Percentiles rank a stretch among this genome's conserved stretches.
Conservation (phyloP, 2,329 filamentous ascomycete species). For the Fusarium succisae region DNA sequence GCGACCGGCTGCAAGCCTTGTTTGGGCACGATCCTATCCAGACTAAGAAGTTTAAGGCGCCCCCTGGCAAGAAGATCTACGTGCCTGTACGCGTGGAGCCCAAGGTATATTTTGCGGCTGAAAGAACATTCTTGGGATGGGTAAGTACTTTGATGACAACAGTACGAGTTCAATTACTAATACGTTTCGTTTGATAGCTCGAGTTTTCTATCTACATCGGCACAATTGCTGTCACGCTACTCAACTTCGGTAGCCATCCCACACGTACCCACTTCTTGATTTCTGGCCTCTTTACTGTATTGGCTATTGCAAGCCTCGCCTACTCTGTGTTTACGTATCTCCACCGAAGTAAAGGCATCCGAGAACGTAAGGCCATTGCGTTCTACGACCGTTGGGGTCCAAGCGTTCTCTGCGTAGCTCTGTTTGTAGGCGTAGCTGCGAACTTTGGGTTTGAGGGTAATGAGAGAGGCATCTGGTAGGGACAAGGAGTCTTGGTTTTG, state of each 20-base stretch:
- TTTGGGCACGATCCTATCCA: conserved; percentile 66
- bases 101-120: conserved; percentile 96
- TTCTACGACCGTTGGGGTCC: conserved; percentile 95
- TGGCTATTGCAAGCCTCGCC: conserved; percentile 80
- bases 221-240: conserved; percentile 82
- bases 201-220: conserved; percentile 97
- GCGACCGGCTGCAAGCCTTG: conserved; percentile 62
- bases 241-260: conserved; percentile 78
- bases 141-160: conserved; percentile 56
- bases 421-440: conserved; percentile 78
- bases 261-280: conserved; percentile 70
- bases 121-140: conserved; percentile 96
- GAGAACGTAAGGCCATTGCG: conserved; percentile 81
- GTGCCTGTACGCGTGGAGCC: conserved; percentile 96
- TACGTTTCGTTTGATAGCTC: conserved; percentile 62
- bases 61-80: conserved; percentile 89
- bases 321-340: conserved; percentile 89
- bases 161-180: neutral
- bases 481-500: neutral
- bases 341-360: conserved; percentile 87
- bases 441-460: conserved; percentile 85
- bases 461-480: conserved; percentile 64
- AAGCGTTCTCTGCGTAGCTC: conserved; percentile 74
- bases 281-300: conserved; percentile 80
- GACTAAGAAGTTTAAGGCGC: conserved; percentile 73